Evolutionary conservation across 1,139 yeast species (phyloP).

Genomic region (Suhomyces terraborum): DNA sequence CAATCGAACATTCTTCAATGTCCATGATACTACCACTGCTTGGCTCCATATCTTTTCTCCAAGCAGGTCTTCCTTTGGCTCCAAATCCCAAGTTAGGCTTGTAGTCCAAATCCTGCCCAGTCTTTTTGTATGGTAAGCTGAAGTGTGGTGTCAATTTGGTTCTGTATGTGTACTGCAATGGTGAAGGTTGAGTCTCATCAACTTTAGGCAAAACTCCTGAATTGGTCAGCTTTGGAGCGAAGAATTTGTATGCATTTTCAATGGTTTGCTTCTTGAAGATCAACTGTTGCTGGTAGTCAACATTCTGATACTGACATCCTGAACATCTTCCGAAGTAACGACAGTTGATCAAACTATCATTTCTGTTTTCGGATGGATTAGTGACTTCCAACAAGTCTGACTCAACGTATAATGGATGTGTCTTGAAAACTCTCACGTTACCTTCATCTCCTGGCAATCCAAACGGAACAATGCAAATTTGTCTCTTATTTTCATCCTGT

Average conservation of each 20-base stretch:
- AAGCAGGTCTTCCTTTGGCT: slow-evolving; percentile 72
- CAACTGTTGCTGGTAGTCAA: slow-evolving; percentile 72
- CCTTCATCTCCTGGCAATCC: slow-evolving; percentile 85
- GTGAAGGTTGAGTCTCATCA: slow-evolving; percentile 73
- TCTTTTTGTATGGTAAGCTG: slow-evolving; percentile 66
- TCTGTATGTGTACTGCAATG: slow-evolving; percentile 73
- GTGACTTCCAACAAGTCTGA: slow-evolving; percentile 66
- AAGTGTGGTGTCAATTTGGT: slow-evolving; percentile 97
- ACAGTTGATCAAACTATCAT: slow-evolving; percentile 51
- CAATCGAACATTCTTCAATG: slow-evolving; percentile 91
- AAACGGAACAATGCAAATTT: slow-evolving; percentile 72
- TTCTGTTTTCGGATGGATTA: slow-evolving; percentile 47
- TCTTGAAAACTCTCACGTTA: slow-evolving; percentile 68
- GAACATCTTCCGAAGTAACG: slow-evolving; percentile 51
- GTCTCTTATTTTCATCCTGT: slow-evolving; percentile 36
- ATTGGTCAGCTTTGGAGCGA: slow-evolving; percentile 52
- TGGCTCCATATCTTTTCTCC: slow-evolving; percentile 49
- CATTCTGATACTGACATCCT: slow-evolving; percentile 93
- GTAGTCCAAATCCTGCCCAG: slow-evolving; percentile 33
- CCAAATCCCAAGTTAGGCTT: slow-evolving; percentile 89
- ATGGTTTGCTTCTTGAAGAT: slow-evolving; percentile 73
- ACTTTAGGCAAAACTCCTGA: slow-evolving; percentile 54
- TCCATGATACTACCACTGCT: slow-evolving; percentile 64
- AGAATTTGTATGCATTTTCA: slow-evolving; percentile 75
- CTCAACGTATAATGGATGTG: slow-evolving; percentile 75